Base-by-base conservation (phyloP, 768 basidiomycete genomes). In the Suillus plorans region DNA sequence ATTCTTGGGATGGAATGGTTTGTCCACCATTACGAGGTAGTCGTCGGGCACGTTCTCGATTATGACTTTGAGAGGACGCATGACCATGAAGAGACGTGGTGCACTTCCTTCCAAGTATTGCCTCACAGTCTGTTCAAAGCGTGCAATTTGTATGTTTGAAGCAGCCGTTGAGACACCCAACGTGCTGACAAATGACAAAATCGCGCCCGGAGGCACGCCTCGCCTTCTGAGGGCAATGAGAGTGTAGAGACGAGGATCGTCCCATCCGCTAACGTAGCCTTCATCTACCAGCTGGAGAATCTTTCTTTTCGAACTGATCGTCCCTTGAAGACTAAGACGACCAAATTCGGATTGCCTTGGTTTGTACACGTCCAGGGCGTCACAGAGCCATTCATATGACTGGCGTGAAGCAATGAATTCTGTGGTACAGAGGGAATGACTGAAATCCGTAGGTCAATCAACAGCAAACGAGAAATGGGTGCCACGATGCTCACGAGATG, bases 311-410 rank as follows among this genome's bases (percentile, higher is more conserved):
- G 96, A 98, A 82, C 91, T 95, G 76, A 99, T 88, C 20, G 96
- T 96, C 37, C 97, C 97, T 67, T 97, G 92, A 55, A 99, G 76
- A 71, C 89, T 95, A 56, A 99, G 83, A 62, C 97, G 87, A 25
- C 97, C 97, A 71, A 94, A 99, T 75, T 99, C 97, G 56, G 94
- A 96, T 78, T 99, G 97, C 64, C 89, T 89, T 25, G 97, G 96
- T 75, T 95, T 97, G 84, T 99, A 99, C 3, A 99, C 90, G 66
- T 92, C 93, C n/a, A 99, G 82, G 3, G 93, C 94, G 73, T 99
- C 97, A 71, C 97, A 99, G 14, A 99, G 85, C 97, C 97, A 99
- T 72, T 99, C 97, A 75, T 99, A 99, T 0, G 97, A 97, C 73
- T 95, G 92, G 62, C 97, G 91, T 3, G 97, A 95, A 25, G 89